phyloP scores from a whole-genome alignment of 2,329 filamentous ascomycete genomes.

The Fusarium austroafricanum region DNA sequence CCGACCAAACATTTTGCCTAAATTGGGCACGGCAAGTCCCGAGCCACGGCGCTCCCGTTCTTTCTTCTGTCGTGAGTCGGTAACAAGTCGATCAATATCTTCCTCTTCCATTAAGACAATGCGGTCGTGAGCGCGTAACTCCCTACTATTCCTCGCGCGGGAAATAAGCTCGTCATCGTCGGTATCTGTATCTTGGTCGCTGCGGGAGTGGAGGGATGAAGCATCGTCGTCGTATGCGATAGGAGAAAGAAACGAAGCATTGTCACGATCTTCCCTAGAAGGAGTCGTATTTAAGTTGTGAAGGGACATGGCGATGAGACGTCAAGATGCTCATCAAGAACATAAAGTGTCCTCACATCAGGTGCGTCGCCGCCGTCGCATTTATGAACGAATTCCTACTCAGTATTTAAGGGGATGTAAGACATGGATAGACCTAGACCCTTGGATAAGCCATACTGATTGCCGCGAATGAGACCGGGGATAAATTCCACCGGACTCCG shows the following conservation, averaged over 20 bases:
- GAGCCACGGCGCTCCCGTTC: conserved; percentile 64
- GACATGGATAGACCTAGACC: conserved; percentile 33
- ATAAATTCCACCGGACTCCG: conserved; percentile 40
- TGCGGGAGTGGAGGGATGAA: conserved; percentile 72
- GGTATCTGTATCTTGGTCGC: conserved; percentile 80
- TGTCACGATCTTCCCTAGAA: conserved; percentile 45
- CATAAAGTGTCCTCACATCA: conserved; percentile 33
- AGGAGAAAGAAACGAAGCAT: conserved; percentile 69
- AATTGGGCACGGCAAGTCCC: conserved; percentile 62
- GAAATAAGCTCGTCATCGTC: conserved; percentile 78
- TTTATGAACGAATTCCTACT: conserved; percentile 22
- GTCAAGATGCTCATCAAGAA: conserved; percentile 29
- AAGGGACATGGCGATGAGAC: conserved; percentile 37
- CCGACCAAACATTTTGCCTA: conserved; percentile 59
- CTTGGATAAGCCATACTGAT: conserved; percentile 28
- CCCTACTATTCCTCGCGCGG: conserved; percentile 74
- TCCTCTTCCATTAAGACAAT: conserved; percentile 81
- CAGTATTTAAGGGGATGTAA: conserved; percentile 35
- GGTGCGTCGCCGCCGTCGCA: conserved; percentile 12
- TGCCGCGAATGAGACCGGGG: conserved; percentile 38
- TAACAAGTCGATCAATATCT: conserved; percentile 71
- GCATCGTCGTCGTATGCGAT: conserved; percentile 76
- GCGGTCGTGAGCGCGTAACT: conserved; percentile 76
- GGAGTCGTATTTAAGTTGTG: conserved; percentile 39
- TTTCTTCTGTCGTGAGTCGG: conserved; percentile 61